Conservation (phyloP, 257 asterid species). For the Thymus mandschuricus region DNA sequence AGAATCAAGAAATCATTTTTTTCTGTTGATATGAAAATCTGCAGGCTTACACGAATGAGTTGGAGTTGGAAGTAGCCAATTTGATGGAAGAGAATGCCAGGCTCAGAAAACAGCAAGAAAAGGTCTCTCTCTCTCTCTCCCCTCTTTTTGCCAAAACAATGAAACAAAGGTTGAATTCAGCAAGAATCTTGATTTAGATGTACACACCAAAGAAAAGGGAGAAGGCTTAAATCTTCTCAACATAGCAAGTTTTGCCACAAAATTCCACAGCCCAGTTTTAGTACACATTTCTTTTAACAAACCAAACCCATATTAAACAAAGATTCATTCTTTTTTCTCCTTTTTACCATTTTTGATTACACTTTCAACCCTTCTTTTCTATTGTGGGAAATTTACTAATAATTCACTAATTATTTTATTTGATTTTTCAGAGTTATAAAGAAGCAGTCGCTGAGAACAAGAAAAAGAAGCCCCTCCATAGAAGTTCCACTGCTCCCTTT, state of each 20-base stretch:
- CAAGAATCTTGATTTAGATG: background rate
- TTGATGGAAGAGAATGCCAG: constrained; percentile 68
- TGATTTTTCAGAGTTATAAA: constrained; percentile 40
- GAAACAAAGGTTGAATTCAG: background rate
- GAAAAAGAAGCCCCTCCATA: constrained; percentile 44
- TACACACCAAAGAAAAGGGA: background rate
- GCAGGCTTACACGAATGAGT: constrained; percentile 79
- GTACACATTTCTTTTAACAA: constrained; percentile 8
- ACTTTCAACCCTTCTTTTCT: background rate
- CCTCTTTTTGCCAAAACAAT: background rate
- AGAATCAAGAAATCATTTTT: background rate
- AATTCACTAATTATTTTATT: too few species aligned
- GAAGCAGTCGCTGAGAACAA: constrained; percentile 46
- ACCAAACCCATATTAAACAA: too few species aligned
- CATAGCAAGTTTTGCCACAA: background rate
- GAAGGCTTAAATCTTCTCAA: background rate
- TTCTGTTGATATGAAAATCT: background rate
- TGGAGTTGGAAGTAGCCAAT: constrained; percentile 62
- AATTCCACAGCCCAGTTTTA: constrained; percentile 5
- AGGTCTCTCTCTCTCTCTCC: constrained; percentile 36
- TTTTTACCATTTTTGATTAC: background rate
- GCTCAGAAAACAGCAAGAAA: constrained; percentile 64
- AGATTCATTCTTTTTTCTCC: background rate
- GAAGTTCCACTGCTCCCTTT: constrained; percentile 68
- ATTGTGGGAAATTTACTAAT: constrained; percentile 13